Evolutionary conservation across 1,284 basidiomycete species (phyloP).

Genomic region (Fomitiporia mediterranea): DNA sequence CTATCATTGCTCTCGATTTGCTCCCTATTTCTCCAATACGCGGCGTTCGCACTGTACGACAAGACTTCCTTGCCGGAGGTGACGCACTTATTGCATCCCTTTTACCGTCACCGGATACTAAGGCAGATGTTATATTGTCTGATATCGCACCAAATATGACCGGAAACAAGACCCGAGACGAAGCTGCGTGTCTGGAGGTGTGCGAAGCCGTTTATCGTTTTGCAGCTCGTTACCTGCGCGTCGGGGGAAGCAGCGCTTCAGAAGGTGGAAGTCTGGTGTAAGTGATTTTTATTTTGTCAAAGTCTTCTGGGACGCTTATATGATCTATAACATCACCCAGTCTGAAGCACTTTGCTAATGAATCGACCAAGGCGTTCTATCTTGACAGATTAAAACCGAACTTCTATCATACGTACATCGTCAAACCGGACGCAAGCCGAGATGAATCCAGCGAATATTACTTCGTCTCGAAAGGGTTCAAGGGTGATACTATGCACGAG

Average conservation of each 20-base stretch:
- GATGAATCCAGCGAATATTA: conserved; percentile 68
- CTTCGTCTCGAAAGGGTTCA: conserved; percentile 67
- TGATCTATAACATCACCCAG: conserved; percentile 33
- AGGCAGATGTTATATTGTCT: conserved; percentile 62
- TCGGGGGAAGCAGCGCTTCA: conserved; percentile 37
- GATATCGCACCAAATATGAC: conserved; percentile 75
- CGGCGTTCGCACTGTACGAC: conserved; percentile 65
- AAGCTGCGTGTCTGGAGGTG: conserved; percentile 56
- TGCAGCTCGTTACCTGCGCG: conserved; percentile 45
- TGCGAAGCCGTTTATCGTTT: conserved; percentile 63
- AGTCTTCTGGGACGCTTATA: background rate
- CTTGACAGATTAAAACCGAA: conserved; percentile 44
- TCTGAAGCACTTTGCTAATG: conserved; percentile 72
- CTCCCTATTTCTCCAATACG: conserved; percentile 61
- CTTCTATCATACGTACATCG: conserved; percentile 52
- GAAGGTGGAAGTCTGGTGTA: conserved; percentile 64
- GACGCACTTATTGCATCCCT: conserved; percentile 46
- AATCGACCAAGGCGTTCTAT: conserved; percentile 52
- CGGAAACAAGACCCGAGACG: conserved; percentile 57
- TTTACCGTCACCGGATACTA: conserved; percentile 34
- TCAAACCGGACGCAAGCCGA: conserved; percentile 68
- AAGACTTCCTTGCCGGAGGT: conserved; percentile 66
- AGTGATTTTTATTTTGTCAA: conserved; percentile 29
- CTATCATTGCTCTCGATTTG: conserved; percentile 72
- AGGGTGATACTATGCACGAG: too few species aligned